These are phyloP conservation scores for Chrysoporthe puriensis DNA, from an alignment of 2,329 filamentous ascomycete genomes.

Conservation along the genomic window DNA sequence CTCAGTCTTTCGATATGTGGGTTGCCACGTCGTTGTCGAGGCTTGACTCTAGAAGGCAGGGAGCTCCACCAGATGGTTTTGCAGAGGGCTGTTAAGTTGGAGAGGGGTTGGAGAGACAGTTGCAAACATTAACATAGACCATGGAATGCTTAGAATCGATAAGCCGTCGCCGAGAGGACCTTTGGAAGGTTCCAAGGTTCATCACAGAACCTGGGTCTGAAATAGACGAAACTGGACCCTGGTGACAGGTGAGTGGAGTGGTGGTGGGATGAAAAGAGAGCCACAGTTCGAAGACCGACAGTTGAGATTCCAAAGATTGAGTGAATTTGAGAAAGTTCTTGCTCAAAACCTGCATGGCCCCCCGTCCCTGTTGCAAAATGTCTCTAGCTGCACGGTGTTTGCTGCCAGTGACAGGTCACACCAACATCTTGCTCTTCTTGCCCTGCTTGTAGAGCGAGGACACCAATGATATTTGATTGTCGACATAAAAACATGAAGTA, in stretches of 20 bases:
- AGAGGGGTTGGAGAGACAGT: neutral
- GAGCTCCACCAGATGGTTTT: neutral
- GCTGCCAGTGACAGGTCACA: slow-evolving; percentile 26
- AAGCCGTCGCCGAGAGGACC: too few relatives aligned
- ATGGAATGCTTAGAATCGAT: too few relatives aligned
- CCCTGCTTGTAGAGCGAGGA: neutral
- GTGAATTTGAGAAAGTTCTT: too few relatives aligned
- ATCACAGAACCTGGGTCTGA: neutral
- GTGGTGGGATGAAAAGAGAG: neutral
- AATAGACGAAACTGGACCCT: neutral
- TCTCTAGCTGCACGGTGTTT: slow-evolving; percentile 14
- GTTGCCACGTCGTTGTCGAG: neutral
- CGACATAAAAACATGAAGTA: neutral
- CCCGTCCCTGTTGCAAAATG: neutral
- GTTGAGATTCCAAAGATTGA: neutral
- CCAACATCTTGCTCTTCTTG: neutral
- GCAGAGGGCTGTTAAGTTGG: neutral
- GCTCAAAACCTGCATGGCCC: neutral
- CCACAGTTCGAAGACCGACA: neutral
- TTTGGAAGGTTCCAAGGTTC: too few relatives aligned
- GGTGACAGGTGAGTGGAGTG: neutral
- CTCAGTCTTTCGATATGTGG: neutral
- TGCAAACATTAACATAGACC: neutral
- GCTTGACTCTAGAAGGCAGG: neutral
- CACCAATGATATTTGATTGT: neutral